These are phyloP conservation scores for Quercus glauca DNA, from an alignment of 306 rosid species.

Conservation along the genomic window DNA sequence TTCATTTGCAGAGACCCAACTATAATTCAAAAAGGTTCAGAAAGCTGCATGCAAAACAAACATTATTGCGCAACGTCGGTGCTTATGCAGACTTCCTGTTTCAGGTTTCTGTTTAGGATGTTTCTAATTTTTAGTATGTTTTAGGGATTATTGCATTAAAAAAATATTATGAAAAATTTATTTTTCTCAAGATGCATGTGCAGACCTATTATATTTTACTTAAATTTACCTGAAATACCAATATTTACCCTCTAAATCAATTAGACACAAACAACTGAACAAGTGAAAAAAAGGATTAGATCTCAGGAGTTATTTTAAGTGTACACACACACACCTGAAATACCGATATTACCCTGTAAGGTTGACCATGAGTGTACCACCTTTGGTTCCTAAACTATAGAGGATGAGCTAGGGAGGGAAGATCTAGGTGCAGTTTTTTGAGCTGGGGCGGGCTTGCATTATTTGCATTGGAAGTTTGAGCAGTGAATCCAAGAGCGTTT, in stretches of 20 bases:
- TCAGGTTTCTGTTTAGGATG: conserved; percentile 47
- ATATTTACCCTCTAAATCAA: too few species aligned
- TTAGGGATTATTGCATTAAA: too few species aligned
- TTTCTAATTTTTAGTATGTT: conserved; percentile 1
- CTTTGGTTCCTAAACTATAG: neutral
- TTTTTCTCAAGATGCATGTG: too few species aligned
- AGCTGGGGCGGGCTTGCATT: neutral
- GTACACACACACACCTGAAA: too few species aligned
- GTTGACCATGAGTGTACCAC: neutral
- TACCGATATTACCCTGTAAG: too few species aligned
- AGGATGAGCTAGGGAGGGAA: neutral
- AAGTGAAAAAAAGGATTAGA: too few species aligned
- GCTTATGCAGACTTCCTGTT: conserved; percentile 71
- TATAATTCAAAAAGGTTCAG: conserved; percentile 45
- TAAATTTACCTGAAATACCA: too few species aligned
- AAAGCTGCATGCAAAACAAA: conserved; percentile 43
- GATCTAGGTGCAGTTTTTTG: neutral
- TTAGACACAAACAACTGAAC: too few species aligned
- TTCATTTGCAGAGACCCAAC: conserved; percentile 52
- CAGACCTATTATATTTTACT: too few species aligned
- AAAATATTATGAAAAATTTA: too few species aligned
- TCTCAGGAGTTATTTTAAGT: too few species aligned
- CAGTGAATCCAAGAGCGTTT: neutral
- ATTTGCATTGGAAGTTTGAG: neutral
- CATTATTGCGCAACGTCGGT: conserved; percentile 41